phyloP scores from a whole-genome alignment of 73 alveolate genomes.

The Blepharisma japonicum region DNA sequence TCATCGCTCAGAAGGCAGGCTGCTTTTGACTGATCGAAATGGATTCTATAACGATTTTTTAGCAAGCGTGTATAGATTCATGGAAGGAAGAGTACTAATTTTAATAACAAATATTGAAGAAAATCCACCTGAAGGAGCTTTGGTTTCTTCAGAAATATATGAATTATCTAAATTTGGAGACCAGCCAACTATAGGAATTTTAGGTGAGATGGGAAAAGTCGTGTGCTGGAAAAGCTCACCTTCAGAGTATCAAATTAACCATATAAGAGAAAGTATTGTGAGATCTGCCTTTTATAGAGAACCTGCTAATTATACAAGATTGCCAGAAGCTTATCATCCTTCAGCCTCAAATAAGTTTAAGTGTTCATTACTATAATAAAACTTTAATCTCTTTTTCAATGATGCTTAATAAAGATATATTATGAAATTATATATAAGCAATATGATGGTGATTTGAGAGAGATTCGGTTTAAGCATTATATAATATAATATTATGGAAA shows the following conservation, averaged over 20 bases:
- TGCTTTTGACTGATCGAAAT: conserved; percentile 30
- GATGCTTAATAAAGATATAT: too few species aligned
- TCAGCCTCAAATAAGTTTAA: background rate
- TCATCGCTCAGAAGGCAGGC: conserved; percentile 28
- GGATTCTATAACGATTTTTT: conserved; percentile 24
- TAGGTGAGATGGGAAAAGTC: conserved; percentile 26
- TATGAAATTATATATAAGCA: too few species aligned
- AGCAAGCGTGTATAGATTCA: background rate
- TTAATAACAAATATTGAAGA: conserved; percentile 15
- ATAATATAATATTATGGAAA: too few species aligned
- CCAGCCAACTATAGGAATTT: conserved; percentile 29
- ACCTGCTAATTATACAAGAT: conserved; percentile 4
- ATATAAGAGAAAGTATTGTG: background rate
- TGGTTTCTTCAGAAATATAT: conserved; percentile 4
- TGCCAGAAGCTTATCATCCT: conserved; percentile 22
- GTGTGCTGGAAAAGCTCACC: conserved; percentile 12
- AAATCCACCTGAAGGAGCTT: conserved; percentile 23
- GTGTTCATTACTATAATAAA: conserved; percentile 19
- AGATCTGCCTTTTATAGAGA: conserved; percentile 25
- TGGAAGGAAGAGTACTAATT: conserved; percentile 14
- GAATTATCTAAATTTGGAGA: conserved; percentile 25
- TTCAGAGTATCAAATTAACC: background rate
- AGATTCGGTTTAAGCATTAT: too few species aligned
- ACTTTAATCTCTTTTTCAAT: background rate
- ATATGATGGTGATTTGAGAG: too few species aligned